These are phyloP conservation scores for Talaromyces thailandensis DNA, from an alignment of 495 filamentous ascomycete species.

Conservation along the genomic window DNA sequence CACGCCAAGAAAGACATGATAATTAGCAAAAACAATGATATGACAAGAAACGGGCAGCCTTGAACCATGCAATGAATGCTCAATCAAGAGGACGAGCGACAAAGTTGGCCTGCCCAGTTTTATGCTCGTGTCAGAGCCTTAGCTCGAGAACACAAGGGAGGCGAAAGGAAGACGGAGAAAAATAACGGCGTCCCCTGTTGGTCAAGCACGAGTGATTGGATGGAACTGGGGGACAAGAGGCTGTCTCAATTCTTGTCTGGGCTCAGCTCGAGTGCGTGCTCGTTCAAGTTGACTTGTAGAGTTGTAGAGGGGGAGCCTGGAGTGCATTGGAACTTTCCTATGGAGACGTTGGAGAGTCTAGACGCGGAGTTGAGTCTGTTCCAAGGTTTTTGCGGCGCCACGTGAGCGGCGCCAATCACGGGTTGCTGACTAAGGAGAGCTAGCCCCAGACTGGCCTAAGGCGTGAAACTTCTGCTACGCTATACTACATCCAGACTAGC, in stretches of 20 bases:
- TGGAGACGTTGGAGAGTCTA: not conserved
- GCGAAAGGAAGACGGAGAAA: not conserved
- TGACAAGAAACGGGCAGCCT: not conserved
- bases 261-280: no score
- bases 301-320: not conserved
- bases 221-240: not conserved
- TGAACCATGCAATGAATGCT: not conserved
- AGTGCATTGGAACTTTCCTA: not conserved
- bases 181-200: not conserved
- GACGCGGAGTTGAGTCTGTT: no score
- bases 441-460: no score
- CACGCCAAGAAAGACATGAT: not conserved
- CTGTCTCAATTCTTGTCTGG: not conserved
- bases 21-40: not conserved
- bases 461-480: not conserved
- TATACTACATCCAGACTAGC: not conserved
- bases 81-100: not conserved
- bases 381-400: not conserved
- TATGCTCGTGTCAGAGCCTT: not conserved
- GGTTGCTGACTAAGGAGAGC: not conserved
- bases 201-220: not conserved
- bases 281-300: no score
- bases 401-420: not conserved
- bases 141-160: no score
- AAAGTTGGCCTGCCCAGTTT: not conserved